A percentile compares a stretch with the other conserved stretches of the same genome.
These are phyloP conservation scores for Vigna trinervia DNA, from an alignment of 306 rosid genomes.

Conservation along the genomic window DNA sequence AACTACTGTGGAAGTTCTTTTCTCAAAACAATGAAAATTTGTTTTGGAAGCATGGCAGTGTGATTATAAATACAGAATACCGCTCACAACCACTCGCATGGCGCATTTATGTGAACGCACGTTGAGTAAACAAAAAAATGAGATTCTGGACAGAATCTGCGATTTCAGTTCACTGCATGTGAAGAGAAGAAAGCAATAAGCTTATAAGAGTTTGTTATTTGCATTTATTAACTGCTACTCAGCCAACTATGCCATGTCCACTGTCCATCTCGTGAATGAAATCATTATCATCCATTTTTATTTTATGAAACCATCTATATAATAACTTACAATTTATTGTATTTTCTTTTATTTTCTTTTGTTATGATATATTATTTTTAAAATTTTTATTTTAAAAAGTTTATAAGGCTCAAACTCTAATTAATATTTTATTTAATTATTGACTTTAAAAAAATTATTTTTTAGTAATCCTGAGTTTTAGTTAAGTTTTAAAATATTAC, in stretches of 20 bases:
- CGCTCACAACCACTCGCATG: slow-evolving; percentile 11
- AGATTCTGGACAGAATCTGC: not conserved
- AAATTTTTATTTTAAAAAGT: too few species aligned
- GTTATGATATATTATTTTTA: too few species aligned
- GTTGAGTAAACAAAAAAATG: not conserved
- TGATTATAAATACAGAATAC: not conserved
- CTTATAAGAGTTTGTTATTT: slow-evolving; percentile 3
- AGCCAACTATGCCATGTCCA: not conserved
- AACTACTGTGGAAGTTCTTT: too few species aligned
- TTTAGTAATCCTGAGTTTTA: too few species aligned
- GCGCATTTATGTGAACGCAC: slow-evolving; percentile 42
- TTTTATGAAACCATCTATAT: not conserved
- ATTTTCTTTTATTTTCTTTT: too few species aligned
- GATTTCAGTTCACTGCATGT: slow-evolving; percentile 4
- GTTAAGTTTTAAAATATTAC: too few species aligned
- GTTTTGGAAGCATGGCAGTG: not conserved
- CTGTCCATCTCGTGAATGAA: slow-evolving; percentile 37
- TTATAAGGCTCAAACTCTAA: too few species aligned
- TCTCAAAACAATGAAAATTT: not conserved
- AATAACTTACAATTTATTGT: not conserved
- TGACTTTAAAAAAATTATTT: too few species aligned
- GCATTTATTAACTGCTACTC: slow-evolving; percentile 14
- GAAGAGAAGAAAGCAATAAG: slow-evolving; percentile 18
- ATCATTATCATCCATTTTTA: not conserved
- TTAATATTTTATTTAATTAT: too few species aligned